Evolutionary conservation across 2,329 filamentous ascomycete genomes (phyloP).

Genomic region (Chrysoporthe cubensis): DNA sequence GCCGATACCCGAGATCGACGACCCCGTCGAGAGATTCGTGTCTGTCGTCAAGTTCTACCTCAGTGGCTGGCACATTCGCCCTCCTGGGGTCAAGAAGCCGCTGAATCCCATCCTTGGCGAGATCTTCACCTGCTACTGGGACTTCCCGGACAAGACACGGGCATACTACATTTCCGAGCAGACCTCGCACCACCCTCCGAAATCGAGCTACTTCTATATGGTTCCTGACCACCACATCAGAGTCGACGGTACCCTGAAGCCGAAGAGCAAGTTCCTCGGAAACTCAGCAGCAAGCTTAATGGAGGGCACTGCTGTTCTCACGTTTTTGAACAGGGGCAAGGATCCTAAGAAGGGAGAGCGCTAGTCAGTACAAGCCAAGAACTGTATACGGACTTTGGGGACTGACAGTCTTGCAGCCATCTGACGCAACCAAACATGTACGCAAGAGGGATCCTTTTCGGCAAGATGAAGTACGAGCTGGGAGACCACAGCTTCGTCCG

Average conservation of each 20-base stretch:
- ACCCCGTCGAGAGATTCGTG: slow-evolving; percentile 87
- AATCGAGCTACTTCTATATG: slow-evolving; percentile 99
- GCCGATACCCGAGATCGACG: slow-evolving; percentile 83
- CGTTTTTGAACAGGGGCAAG: slow-evolving; percentile 76
- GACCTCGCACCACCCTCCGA: slow-evolving; percentile 96
- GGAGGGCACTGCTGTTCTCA: slow-evolving; percentile 91
- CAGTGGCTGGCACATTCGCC: slow-evolving; percentile 98
- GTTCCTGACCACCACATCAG: slow-evolving; percentile 91
- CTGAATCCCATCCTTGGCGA: slow-evolving; percentile 96
- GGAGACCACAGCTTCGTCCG: slow-evolving; percentile 93
- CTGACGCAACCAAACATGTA: slow-evolving; percentile 99
- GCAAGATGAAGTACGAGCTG: slow-evolving; percentile 99
- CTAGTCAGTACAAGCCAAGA: slow-evolving; percentile 67
- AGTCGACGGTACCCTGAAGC: slow-evolving; percentile 94
- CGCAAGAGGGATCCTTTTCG: slow-evolving; percentile 92
- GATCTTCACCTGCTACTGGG: slow-evolving; percentile 94
- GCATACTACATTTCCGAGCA: slow-evolving; percentile 98
- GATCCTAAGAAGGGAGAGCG: slow-evolving; percentile 71
- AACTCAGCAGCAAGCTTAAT: slow-evolving; percentile 98
- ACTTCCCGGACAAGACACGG: slow-evolving; percentile 79
- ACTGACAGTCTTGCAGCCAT: slow-evolving; percentile 60
- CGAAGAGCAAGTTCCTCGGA: slow-evolving; percentile 90
- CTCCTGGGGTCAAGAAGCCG: slow-evolving; percentile 96
- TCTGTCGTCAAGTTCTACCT: slow-evolving; percentile 98
- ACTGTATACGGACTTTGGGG: slow-evolving; percentile 30